Percentiles rank a stretch among this genome's conserved stretches.
Conservation (phyloP, 768 basidiomycete genomes). For the Cystobasidium ongulense region DNA sequence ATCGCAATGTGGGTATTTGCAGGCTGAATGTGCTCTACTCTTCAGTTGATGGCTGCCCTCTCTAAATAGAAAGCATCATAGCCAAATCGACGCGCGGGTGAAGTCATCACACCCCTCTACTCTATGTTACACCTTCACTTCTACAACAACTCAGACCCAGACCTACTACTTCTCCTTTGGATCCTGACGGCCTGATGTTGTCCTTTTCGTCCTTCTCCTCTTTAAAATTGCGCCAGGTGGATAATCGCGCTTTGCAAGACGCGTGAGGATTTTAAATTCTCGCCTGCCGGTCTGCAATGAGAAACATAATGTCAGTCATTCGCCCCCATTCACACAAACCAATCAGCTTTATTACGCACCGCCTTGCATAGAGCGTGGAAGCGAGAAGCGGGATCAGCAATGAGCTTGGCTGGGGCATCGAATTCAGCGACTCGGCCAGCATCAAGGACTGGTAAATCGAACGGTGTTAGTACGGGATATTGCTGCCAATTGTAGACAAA, state of each 20-base stretch:
- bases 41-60: too few relatives aligned
- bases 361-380: conserved; percentile 39
- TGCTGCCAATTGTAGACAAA: too few relatives aligned
- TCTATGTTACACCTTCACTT: neutral
- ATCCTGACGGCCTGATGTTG: conserved; percentile 14
- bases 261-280: conserved; percentile 32
- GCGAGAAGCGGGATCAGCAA: conserved; percentile 36
- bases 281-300: conserved; percentile 18
- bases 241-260: conserved; percentile 26
- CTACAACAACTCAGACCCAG: neutral
- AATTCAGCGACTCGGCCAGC: conserved; percentile 38
- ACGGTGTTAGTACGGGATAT: too few relatives aligned
- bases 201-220: conserved; percentile 10
- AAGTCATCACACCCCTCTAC: too few relatives aligned
- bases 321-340: too few relatives aligned
- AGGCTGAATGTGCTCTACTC: too few relatives aligned
- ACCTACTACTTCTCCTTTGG: neutral
- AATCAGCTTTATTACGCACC: conserved; percentile 17
- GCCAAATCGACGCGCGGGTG: too few relatives aligned
- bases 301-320: neutral
- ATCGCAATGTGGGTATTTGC: too few relatives aligned
- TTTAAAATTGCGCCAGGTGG: conserved; percentile 17
- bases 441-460: conserved; percentile 30
- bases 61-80: too few relatives aligned
- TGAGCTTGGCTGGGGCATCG: conserved; percentile 37